Evolutionary conservation across 2,329 filamentous ascomycete genomes (phyloP), one percentile per base, ranked within the genome.

Genomic region (Falciphora oryzae): DNA sequence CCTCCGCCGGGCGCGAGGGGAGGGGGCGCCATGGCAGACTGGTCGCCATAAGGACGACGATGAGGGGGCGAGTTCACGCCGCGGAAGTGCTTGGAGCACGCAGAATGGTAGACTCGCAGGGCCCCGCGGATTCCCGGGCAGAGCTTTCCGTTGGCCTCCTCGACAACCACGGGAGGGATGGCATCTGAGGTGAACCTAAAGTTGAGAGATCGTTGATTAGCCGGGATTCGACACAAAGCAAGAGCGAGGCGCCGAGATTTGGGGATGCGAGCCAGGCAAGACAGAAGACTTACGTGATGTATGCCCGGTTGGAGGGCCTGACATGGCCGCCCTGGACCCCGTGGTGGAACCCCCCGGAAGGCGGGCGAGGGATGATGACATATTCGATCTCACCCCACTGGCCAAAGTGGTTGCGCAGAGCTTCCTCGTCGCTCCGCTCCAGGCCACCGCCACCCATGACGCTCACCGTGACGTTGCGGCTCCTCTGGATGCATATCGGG

Each of bases 401-500:
- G 27, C 32, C 13, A 31, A 62, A 62, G 61, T 56, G 28, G 14
- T 18, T 27, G 25, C 38, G 61, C 44, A 62, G 61, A 8, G 29
- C 27, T 13, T 28, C 32, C 44, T 31, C 28, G 10, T 62, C 38
- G 50, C 44, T 53, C 22, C 35, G n/a, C 2, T 56, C 44, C 44
- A 53, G 27, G 61, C 11, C 28, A 25, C 61, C 22, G 27, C 50
- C 61, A 4, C 35, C 61, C 38, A 56, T 53, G 25, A 62, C 29
- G 27, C 4, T 31, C 11, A 62, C 44, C 8, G 57, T 38, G n/a
- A 63, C 25, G n/a, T 53, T 63, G 29, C 62, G 62, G 62, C 62
- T 58, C 62, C 16, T 58, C 1, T 28, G n/a, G n/a, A 16, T 14
- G 25, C 62, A 63, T 1, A 1, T 6, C n/a, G 28, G 31, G 32